Conservation (phyloP, 495 filamentous ascomycete genomes). For the Annulohypoxylon moriforme region DNA sequence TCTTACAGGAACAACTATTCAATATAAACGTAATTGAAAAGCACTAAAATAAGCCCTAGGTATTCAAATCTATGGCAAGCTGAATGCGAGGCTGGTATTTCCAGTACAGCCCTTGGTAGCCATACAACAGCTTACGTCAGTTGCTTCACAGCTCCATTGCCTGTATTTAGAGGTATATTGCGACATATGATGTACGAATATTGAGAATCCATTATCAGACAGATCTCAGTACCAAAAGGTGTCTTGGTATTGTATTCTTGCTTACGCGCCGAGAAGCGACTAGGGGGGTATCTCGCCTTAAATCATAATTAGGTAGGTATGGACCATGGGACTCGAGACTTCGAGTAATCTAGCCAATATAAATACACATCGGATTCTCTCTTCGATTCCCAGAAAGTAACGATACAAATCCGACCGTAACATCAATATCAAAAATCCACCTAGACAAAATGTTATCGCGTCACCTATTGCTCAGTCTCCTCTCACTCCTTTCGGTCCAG, state of each 20-base stretch:
- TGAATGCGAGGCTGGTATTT: background rate
- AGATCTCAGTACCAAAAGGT: background rate
- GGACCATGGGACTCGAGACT: no score
- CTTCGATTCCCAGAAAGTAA: background rate
- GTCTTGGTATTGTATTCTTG: background rate
- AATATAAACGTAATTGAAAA: background rate
- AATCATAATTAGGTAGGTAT: no score
- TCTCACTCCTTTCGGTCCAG: background rate
- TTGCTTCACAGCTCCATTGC: background rate
- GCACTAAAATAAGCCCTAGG: background rate
- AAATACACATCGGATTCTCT: slow-evolving; percentile 1
- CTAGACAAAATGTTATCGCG: slow-evolving; percentile 8
- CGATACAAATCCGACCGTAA: background rate
- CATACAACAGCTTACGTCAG: slow-evolving; percentile 11
- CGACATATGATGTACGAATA: slow-evolving; percentile 6
- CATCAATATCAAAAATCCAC: background rate
- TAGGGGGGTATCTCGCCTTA: no score
- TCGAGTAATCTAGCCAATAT: background rate
- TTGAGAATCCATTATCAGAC: background rate
- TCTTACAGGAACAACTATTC: background rate
- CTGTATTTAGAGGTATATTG: slow-evolving; percentile 15
- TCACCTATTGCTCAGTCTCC: slow-evolving; percentile 12
- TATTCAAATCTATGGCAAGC: background rate
- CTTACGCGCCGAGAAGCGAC: background rate
- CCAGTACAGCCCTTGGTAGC: background rate